A percentile compares a stretch with the other conserved stretches of the same genome.
These are phyloP conservation scores for Neonectria hederae DNA, from an alignment of 2,329 filamentous ascomycete genomes.

Conservation along the genomic window DNA sequence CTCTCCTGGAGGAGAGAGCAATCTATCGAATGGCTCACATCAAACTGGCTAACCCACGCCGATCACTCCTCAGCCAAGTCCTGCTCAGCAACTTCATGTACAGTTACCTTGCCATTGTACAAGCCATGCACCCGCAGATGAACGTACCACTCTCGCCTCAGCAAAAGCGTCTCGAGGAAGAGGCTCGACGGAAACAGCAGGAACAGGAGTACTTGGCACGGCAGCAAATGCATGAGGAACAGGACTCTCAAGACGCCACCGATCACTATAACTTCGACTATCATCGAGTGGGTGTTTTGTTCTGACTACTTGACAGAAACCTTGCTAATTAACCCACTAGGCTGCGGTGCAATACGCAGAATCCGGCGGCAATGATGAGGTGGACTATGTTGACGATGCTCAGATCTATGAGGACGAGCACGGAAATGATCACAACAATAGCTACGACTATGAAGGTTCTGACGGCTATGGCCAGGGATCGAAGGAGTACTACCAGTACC, in stretches of 20 bases:
- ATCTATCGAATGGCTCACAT: slow-evolving; percentile 99
- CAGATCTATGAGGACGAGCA: slow-evolving; percentile 65
- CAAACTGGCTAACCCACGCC: slow-evolving; percentile 95
- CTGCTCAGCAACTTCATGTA: slow-evolving; percentile 99
- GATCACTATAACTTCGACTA: slow-evolving; percentile 65
- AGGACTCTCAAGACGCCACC: slow-evolving; percentile 57
- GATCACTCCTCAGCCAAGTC: slow-evolving; percentile 92
- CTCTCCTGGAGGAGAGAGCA: slow-evolving; percentile 92
- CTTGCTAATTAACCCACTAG: slow-evolving; percentile 40
- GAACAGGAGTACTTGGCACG: slow-evolving; percentile 60
- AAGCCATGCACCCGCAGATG: slow-evolving; percentile 97
- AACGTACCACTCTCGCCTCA: slow-evolving; percentile 87
- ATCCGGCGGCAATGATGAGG: slow-evolving; percentile 52
- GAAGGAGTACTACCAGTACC: slow-evolving; percentile 55
- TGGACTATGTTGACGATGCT: slow-evolving; percentile 62
- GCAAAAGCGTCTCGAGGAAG: slow-evolving; percentile 69
- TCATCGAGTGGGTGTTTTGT: slow-evolving; percentile 57
- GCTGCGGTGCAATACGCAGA: slow-evolving; percentile 59
- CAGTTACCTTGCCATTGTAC: slow-evolving; percentile 96
- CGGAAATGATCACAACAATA: slow-evolving; percentile 50
- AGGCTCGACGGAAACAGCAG: slow-evolving; percentile 60
- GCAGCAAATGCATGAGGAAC: slow-evolving; percentile 56
- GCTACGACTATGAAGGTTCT: slow-evolving; percentile 51
- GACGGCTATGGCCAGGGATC: slow-evolving; percentile 51
- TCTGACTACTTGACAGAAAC: not conserved